Evolutionary conservation across 352 stramenopile species (phyloP), one percentile per base, ranked within the genome.

Genomic region (Phytophthora brassicae): DNA sequence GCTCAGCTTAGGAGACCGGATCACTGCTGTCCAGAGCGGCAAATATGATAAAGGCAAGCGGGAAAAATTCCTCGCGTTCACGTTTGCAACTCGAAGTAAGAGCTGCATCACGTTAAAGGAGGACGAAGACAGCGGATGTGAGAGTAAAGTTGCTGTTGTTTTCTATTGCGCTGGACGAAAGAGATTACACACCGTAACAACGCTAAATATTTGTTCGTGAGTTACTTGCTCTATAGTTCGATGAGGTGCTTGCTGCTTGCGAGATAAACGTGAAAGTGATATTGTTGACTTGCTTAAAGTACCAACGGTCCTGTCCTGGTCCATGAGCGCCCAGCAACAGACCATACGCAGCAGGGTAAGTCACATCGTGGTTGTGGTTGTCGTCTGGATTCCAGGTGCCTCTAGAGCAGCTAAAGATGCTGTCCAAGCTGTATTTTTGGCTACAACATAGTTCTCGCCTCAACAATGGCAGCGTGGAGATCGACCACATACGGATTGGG

Each of bases 1-100:
- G 20, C 81, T 99, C 49, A 99, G 96, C 67, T 77, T 99, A 51
- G 98, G 98, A 51, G 97, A 99, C 71, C 90, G 97, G 33, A 99
- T 99, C 69, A 99, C 97, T 51, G 93, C 92, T 47, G 94, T 99
- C 48, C 97, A 99, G 79, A 81, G 93, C 35, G 73, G 82, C 56
- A 88, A 90, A 44, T 83, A 94, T 44, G 84, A 96, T 43, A 82
- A 90, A 66, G 79, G 70, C 72, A 93, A 95, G 79, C 76, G 80
- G 39, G 91, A 93, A 77, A 89, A 92, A 65, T 60, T 89, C 19
- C 59, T 88, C 43, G 73, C 75, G 50, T 90, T 91, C 68, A 70
- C 44, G n/a, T 31, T 31, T 31, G 26, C 45, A n/a, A 44, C 33
- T 63, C 54, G 49, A 58, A 64, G 50, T 56, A 66, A 53, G 45